Conservation (phyloP, 1,139 yeast genomes). For the Scheffersomyces parashehatae region DNA sequence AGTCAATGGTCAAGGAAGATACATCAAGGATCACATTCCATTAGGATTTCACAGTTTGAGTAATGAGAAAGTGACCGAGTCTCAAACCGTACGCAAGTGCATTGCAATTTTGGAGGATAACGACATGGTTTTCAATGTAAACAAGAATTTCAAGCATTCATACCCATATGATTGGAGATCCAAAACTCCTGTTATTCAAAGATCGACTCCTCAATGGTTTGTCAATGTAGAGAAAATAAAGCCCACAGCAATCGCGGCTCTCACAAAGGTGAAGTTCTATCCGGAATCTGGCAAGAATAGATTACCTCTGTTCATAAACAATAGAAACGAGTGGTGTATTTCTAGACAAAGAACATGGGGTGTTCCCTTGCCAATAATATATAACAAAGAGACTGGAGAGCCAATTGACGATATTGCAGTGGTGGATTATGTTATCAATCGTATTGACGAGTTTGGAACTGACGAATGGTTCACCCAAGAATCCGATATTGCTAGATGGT, state of each 20-base stretch:
- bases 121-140: constrained; percentile 49
- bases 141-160: constrained; percentile 66
- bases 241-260: constrained; percentile 56
- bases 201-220: constrained; percentile 98
- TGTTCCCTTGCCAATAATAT: constrained; percentile 91
- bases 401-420: constrained; percentile 55
- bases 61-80: constrained; percentile 61
- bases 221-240: constrained; percentile 81
- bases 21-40: constrained; percentile 46
- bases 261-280: constrained; percentile 62
- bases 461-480: constrained; percentile 76
- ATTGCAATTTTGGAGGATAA: constrained; percentile 40
- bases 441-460: constrained; percentile 60
- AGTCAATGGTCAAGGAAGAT: constrained; percentile 75
- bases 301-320: constrained; percentile 66
- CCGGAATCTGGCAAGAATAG: constrained; percentile 77
- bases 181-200: constrained; percentile 88
- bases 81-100: constrained; percentile 49
- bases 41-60: constrained; percentile 41
- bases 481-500: constrained; percentile 63
- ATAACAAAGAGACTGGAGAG: constrained; percentile 56
- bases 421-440: constrained; percentile 54
- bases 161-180: constrained; percentile 98
- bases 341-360: constrained; percentile 99
- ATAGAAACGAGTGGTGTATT: constrained; percentile 95